Conservation (phyloP, 1,284 basidiomycete species). For the Kalmanozyma brasiliensis region DNA sequence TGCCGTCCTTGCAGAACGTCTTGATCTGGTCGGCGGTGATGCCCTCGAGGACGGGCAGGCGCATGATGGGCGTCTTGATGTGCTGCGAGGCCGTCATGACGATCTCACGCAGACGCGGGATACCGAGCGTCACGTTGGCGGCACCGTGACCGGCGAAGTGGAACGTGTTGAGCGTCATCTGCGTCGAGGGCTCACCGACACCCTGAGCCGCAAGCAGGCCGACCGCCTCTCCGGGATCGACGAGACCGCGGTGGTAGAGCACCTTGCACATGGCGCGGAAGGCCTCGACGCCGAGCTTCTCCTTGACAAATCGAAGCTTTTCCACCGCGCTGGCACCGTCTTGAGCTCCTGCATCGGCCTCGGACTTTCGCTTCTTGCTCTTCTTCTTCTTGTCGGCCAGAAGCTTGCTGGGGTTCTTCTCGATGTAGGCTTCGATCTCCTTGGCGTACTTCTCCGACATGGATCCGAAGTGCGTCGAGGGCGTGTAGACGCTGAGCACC, state of each 20-base stretch:
- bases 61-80: conserved; percentile 99
- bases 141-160: conserved; percentile 98
- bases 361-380: conserved; percentile 69
- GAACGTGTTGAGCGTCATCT: conserved; percentile 99
- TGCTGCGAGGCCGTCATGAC: conserved; percentile 98
- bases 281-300: conserved; percentile 58
- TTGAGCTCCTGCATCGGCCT: conserved; percentile 57
- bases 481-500: conserved; percentile 80
- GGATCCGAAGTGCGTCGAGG: conserved; percentile 83
- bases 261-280: conserved; percentile 65
- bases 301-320: conserved; percentile 71
- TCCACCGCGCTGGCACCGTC: conserved; percentile 43
- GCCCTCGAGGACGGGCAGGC: conserved; percentile 73
- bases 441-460: conserved; percentile 93
- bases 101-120: conserved; percentile 97
- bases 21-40: conserved; percentile 69
- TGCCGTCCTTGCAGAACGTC: conserved; percentile 91
- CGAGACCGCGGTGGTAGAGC: conserved; percentile 72
- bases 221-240: conserved; percentile 97
- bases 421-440: conserved; percentile 82
- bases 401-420: conserved; percentile 80
- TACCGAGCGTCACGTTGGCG: conserved; percentile 98
- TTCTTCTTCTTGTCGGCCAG: conserved; percentile 73
- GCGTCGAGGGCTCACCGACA: conserved; percentile 98
- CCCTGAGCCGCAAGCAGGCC: conserved; percentile 97